Evolutionary conservation across 768 basidiomycete species (phyloP), one percentile per base, ranked within the genome.

Genomic region (Leccinum uliginosum): DNA sequence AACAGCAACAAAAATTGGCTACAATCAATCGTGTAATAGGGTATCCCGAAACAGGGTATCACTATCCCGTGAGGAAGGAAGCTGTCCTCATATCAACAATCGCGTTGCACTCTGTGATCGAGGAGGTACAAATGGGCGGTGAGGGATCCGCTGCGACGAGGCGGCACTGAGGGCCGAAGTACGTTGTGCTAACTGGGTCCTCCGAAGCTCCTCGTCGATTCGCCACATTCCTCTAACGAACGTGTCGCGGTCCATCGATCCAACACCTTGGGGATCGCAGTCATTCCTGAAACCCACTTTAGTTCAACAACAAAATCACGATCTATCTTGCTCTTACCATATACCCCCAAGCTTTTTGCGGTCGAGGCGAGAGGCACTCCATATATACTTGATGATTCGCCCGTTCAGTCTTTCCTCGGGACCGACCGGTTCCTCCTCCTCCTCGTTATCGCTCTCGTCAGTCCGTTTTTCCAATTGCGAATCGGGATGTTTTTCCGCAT

Each of bases 211-310:
- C 69, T 90, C 88, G 71, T 93, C 90, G 27, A 93, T 88, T 35
- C 84, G 82, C 89, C 89, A 91, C 88, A 91, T 91, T 51, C 89
- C 91, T 60, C 78, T 80, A 40, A 84, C 80, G 61, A 93, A 93
- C 17, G 74, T 75, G 17, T 88, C 86, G 5, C 82, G 74, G 60
- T 83, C 80, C 11, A 93, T 75, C n/a, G 76, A 76, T 3, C 88
- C 89, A 29, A 71, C 74, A 5, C 73, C 68, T 3, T 71, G 69
- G 3, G 79, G 70, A 69, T 91, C 89, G 61, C 85, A 89, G 64
- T 89, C 89, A 51, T 74, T 76, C 90, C 90, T 91, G 59, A 32
- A 59, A 50, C 14, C 45, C 24, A 51, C 11, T 58, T 45, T 43
- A 59, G 26, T 27, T 48, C 34, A 32, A 30, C 15, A 19, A 12